Base-by-base conservation (phyloP, 495 filamentous ascomycete species). In the Xylaria palmicola region DNA sequence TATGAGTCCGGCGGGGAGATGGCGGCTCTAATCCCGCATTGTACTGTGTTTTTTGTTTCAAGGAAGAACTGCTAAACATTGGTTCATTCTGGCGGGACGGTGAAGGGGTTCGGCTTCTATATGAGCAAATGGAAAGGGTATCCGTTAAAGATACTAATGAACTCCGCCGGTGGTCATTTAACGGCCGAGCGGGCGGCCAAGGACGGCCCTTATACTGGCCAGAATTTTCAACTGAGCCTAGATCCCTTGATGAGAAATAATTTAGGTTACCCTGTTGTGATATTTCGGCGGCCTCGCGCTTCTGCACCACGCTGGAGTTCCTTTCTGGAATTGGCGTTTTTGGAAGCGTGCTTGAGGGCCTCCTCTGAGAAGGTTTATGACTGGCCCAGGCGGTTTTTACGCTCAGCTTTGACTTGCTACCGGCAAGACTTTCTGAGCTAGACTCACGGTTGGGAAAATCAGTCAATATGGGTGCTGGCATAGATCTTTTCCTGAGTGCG, bases 121-220 rank as follows among this genome's bases (percentile, higher is more conserved):
- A 68, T 1, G 80, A 75, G 17, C 78, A 79, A 22, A 83, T 76
- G 2, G 86, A 85, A 56, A 83, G 84, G 0, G 85, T 78, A 67
- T 88, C 86, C 0, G 84, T 85, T 51, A 85, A 78, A 5, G 85
- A 82, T 6, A 87, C 70, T 12, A 83, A 69, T 0, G 85, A 87
- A 43, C 85, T 83, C 26, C 82, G 76, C 15, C 80, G 80, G 29
- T 74, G 77, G 45, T 86, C 82, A 30, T 81, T 77, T 9, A 85
- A 68, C 1, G 85, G 74, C 32, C 81, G 82, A 61, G 77, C 79
- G 4, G 79, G 81, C 6, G 79, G 56, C 27, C 74, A 67, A 4
- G 81, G 80, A 19, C 76, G 62, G 60, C 70, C 59, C 62, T 73
- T 32, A 36, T 54, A 36, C 34, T 62, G 19, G 48, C 30, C n/a